Evolutionary conservation across 768 basidiomycete species (phyloP), one percentile per base, ranked within the genome.

Genomic region (Russula foetens): DNA sequence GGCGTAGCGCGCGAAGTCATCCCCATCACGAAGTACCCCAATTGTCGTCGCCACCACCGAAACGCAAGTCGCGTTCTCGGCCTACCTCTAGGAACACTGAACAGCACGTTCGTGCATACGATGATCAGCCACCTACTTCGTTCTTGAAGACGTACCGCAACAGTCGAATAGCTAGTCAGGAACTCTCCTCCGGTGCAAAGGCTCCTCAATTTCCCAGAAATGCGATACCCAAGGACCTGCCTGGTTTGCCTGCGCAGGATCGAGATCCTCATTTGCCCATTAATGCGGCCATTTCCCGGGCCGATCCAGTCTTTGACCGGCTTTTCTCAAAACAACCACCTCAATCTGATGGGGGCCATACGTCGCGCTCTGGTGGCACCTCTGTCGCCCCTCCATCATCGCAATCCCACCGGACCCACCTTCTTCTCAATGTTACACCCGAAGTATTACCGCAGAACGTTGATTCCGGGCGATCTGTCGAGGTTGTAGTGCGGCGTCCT

Each of bases 41-140:
- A 41, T 55, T 56, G 46, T 61, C 63, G 46, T 59, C 64, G 53
- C 51, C 64, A 1, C 44, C 64, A n/a, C 56, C 57, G 55, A 66
- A 46, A 23, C 60, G 55, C 47, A 57, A 66, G 57, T 66, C 63
- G 1, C 63, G 58, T 46, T 56, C 66, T 29, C 64, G 62, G 47
- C 63, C 58, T 47, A 29, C 51, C 31, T 62, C 68, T 26, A 33
- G 61, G 56, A 68, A 66, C 31, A 21, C 56, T 2, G 71, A 67
- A 49, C 60, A 53, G 46, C 66, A 41, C 8, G 38, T 55, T 24
- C 58, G 63, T 51, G 61, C 50, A 33, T 74, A 73, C 58, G 68
- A 75, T 51, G 78, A 80, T 63, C 76, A 73, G 2, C 78, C 79
- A 14, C 79, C 74, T 2, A 69, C 71, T 3, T 74, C 74, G 23